Percentiles rank a stretch among this genome's conserved stretches.
Conservation (phyloP, 2,329 filamentous ascomycete species). For the Bimuria novae-zelandiae region DNA sequence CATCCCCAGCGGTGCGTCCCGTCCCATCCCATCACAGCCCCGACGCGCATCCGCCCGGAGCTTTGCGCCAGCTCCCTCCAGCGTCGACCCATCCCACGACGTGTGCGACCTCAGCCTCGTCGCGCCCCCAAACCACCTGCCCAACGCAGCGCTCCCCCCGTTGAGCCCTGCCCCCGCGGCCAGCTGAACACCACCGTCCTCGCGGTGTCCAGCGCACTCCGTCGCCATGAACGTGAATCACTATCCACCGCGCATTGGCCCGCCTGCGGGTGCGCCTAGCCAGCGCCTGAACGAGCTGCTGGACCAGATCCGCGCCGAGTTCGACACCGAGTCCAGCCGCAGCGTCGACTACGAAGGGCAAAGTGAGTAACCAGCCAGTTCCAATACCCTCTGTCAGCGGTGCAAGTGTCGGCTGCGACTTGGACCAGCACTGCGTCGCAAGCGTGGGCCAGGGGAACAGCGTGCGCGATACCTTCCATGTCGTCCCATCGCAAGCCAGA, state of each 20-base stretch:
- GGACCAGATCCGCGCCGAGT: constrained; percentile 88
- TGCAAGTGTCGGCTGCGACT: not conserved
- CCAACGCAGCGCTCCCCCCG: constrained; percentile 5
- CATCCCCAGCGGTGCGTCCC: constrained; percentile 5
- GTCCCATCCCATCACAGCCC: not conserved
- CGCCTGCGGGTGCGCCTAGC: constrained; percentile 60
- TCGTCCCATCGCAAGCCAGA: not conserved
- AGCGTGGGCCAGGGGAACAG: too few relatives aligned
- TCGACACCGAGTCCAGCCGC: constrained; percentile 80
- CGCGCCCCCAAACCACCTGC: constrained; percentile 7
- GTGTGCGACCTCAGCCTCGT: constrained; percentile 13
- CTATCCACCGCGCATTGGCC: constrained; percentile 80
- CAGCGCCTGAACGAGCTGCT: constrained; percentile 87
- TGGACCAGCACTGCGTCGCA: not conserved
- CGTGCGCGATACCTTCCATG: too few relatives aligned
- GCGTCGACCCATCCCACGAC: not conserved
- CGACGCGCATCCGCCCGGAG: not conserved
- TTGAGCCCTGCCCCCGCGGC: constrained; percentile 3
- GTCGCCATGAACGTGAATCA: constrained; percentile 70
- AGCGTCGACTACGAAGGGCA: constrained; percentile 90
- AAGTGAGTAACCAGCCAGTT: constrained; percentile 69
- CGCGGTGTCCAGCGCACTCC: constrained; percentile 3
- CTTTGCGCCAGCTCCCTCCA: constrained; percentile 2
- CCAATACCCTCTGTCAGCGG: too few relatives aligned
- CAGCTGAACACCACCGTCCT: constrained; percentile 8